A percentile compares a stretch with the other conserved stretches of the same genome.
Evolutionary conservation across 2,329 filamentous ascomycete species (phyloP).

Genomic region (Ceratocystis alfenasii): DNA sequence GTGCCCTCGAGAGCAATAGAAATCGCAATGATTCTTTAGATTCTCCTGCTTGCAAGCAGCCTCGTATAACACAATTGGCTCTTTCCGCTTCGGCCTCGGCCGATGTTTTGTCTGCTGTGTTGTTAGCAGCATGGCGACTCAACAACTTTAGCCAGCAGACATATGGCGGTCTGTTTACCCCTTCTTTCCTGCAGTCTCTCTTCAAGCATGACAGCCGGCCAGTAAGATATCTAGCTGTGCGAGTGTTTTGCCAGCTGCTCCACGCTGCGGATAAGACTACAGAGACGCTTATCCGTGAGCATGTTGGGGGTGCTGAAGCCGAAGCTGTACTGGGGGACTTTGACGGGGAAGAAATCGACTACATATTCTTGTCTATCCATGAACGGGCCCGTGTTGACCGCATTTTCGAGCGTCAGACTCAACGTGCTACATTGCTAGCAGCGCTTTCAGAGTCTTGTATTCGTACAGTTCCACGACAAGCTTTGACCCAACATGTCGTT

Average conservation of each 20-base stretch:
- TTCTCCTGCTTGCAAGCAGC: slow-evolving; percentile 3
- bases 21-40: not conserved
- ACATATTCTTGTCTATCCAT: slow-evolving; percentile 54
- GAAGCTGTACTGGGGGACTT: slow-evolving; percentile 55
- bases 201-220: slow-evolving; percentile 48
- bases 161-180: slow-evolving; percentile 54
- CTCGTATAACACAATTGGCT: slow-evolving; percentile 17
- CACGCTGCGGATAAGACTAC: slow-evolving; percentile 68
- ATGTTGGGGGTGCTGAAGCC: slow-evolving; percentile 49
- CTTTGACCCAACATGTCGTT: slow-evolving; percentile 48
- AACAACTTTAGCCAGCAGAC: slow-evolving; percentile 60
- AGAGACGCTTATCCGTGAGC: slow-evolving; percentile 55
- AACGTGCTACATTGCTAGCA: slow-evolving; percentile 12
- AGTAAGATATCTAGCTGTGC: slow-evolving; percentile 69
- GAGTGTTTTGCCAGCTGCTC: slow-evolving; percentile 68
- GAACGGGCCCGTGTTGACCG: slow-evolving; percentile 43
- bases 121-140: slow-evolving; percentile 66
- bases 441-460: slow-evolving; percentile 2
- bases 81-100: slow-evolving; percentile 23
- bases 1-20: slow-evolving; percentile 23
- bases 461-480: slow-evolving; percentile 29
- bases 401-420: slow-evolving; percentile 17
- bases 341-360: slow-evolving; percentile 68
- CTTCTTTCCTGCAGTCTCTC: slow-evolving; percentile 55
- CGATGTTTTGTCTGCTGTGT: slow-evolving; percentile 30